Conservation (phyloP, 495 filamentous ascomycete genomes). For the Schizothecium vesticola region DNA sequence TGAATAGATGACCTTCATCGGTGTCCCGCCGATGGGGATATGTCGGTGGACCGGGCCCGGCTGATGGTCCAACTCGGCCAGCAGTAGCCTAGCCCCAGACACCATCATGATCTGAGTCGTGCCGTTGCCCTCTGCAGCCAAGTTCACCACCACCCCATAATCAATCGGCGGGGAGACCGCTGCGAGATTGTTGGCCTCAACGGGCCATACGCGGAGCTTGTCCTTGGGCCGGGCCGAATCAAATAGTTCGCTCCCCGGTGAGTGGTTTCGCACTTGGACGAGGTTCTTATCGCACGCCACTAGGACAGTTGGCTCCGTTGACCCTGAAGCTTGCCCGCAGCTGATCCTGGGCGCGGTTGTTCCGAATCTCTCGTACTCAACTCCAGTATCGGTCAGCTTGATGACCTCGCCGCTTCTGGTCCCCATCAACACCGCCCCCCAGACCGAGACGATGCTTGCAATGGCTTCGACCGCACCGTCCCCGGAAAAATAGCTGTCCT, state of each 20-base stretch:
- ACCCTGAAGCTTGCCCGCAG: conserved; percentile 2
- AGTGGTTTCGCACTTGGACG: conserved; percentile 9
- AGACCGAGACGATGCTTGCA: conserved; percentile 29
- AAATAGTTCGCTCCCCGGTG: not conserved
- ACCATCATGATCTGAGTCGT: conserved; percentile 33
- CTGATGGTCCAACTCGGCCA: conserved; percentile 44
- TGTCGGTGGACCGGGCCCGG: conserved; percentile 49
- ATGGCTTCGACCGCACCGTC: conserved; percentile 24
- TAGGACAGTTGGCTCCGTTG: conserved; percentile 14
- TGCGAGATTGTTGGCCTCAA: conserved; percentile 31
- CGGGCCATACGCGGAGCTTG: conserved; percentile 36
- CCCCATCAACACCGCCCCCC: conserved; percentile 28
- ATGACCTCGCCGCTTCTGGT: conserved; percentile 44
- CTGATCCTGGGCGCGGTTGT: conserved; percentile 20
- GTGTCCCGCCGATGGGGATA: conserved; percentile 44
- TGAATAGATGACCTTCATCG: conserved; percentile 51
- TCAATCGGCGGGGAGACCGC: conserved; percentile 28
- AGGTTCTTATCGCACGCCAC: conserved; percentile 29
- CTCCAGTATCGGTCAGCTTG: conserved; percentile 17
- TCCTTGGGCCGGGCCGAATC: conserved; percentile 2
- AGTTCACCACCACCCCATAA: conserved; percentile 25
- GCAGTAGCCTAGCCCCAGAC: conserved; percentile 41
- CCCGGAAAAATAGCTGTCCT: not conserved
- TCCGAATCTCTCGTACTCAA: conserved; percentile 26
- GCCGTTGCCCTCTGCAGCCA: conserved; percentile 20